Evolutionary conservation across 345 rosid species (phyloP).

Genomic region (Citrus trifoliata): DNA sequence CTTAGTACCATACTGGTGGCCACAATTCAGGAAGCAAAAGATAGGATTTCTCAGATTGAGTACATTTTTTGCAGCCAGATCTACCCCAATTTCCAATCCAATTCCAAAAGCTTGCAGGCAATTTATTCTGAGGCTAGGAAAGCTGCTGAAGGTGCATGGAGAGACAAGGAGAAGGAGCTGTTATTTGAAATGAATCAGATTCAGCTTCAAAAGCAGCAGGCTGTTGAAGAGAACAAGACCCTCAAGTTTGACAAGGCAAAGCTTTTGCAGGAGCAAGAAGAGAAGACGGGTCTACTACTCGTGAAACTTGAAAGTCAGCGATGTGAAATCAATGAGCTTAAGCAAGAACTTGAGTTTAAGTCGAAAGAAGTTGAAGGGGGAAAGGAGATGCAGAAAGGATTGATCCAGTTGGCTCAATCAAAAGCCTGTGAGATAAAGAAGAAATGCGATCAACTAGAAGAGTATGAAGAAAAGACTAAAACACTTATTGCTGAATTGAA

Average conservation of each 20-base stretch:
- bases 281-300: conserved; percentile 18
- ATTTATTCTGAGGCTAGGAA: conserved; percentile 49
- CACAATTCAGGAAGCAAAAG: conserved; percentile 87
- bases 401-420: conserved; percentile 41
- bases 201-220: conserved; percentile 41
- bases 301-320: conserved; percentile 23
- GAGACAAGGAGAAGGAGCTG: conserved; percentile 47
- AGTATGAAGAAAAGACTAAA: conserved; percentile 32
- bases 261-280: conserved; percentile 25
- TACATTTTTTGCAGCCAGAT: conserved; percentile 85
- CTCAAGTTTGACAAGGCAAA: conserved; percentile 45
- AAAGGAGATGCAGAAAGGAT: conserved; percentile 35
- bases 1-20: conserved; percentile 81
- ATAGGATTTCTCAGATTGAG: conserved; percentile 86
- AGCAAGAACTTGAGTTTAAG: conserved; percentile 36
- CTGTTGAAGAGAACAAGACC: conserved; percentile 33
- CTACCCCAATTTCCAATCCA: conserved; percentile 63
- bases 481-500: conserved; percentile 41
- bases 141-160: conserved; percentile 54
- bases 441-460: conserved; percentile 28
- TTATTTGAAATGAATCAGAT: conserved; percentile 48
- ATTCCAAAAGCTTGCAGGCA: conserved; percentile 46
- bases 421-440: conserved; percentile 24
- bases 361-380: conserved; percentile 45
- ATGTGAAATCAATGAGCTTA: conserved; percentile 29